Evolutionary conservation across 306 rosid species (phyloP).

Genomic region (Quercus agrifolia): DNA sequence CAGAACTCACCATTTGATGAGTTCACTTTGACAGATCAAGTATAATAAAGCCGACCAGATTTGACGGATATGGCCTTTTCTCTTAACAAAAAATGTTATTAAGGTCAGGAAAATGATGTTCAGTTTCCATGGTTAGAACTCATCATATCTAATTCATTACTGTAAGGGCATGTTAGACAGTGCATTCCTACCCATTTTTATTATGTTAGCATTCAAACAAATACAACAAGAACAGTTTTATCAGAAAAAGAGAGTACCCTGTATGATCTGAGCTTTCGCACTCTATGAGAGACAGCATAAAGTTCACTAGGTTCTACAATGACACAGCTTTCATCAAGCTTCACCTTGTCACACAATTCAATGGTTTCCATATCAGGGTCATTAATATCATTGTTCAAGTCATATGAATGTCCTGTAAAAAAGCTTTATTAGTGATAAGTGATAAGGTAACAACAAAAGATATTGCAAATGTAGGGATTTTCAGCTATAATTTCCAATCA

Average conservation of each 20-base stretch:
- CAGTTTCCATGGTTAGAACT: not conserved
- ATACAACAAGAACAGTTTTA: not conserved
- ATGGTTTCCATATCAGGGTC: slow-evolving; percentile 48
- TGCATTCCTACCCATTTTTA: not conserved
- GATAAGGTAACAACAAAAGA: slow-evolving; percentile 4
- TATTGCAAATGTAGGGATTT: not conserved
- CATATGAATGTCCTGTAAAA: slow-evolving; percentile 34
- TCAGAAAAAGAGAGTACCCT: slow-evolving; percentile 44
- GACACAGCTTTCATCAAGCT: slow-evolving; percentile 45
- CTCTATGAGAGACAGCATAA: slow-evolving; percentile 50
- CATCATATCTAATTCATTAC: not conserved
- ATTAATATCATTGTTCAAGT: slow-evolving; percentile 17
- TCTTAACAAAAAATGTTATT: not conserved
- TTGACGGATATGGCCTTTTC: not conserved
- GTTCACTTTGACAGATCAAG: not conserved
- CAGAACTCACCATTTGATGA: not conserved
- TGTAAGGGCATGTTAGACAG: not conserved
- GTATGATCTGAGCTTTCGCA: slow-evolving; percentile 69
- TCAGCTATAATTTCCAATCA: not conserved
- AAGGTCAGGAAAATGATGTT: not conserved
- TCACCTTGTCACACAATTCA: slow-evolving; percentile 50
- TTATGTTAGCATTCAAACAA: not conserved
- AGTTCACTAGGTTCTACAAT: slow-evolving; percentile 49
- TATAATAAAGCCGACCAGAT: not conserved
- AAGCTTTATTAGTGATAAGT: slow-evolving; percentile 13